Evolutionary conservation across 768 basidiomycete genomes (phyloP), one percentile per base, ranked within the genome.

Genomic region (Boletus edulis): DNA sequence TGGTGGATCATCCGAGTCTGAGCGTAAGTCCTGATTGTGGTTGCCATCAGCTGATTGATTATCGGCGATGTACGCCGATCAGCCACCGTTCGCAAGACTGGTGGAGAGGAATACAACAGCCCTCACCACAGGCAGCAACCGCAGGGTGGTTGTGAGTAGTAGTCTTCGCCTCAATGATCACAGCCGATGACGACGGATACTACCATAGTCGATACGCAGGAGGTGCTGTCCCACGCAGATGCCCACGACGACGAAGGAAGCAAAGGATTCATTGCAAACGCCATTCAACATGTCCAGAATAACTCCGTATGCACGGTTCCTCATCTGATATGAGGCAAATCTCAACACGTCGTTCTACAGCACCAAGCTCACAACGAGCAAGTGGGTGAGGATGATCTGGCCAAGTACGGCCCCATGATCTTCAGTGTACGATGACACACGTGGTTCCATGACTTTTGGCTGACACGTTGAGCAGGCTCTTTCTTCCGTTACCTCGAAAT

Each of bases 71-170:
- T 41, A 34, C 52, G 51, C 41, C 31, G 41, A 57, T 58, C 45
- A 82, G 81, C 75, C 40, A 64, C 76, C 50, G 75, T 74, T 46
- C 70, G 60, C 46, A 81, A 77, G 76, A 85, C 86, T 5, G 87
- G 87, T 14, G 87, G 87, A 3, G 73, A 77, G 3, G 81, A 87
- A 63, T 83, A 78, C 64, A 88, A 86, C 59, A 67, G 78, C 17
- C 81, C 83, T 29, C 70, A 85, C 58, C 73, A 88, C 54, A 56
- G 65, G 4, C 67, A 64, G 50, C 60, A 57, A 34, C 53, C 49
- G 49, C 58, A 52, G 37, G 67, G 64, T n/a, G 59, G 67, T 34
- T 63, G 65, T 67, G 64, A 57, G 65, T 62, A 57, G 65, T 62
- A 41, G 27, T 29, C 40, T 56, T 24, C 42, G 14, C 27, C 10